These are phyloP conservation scores for Suillus sp. DNA, from an alignment of 768 basidiomycete genomes.

Conservation along the genomic window DNA sequence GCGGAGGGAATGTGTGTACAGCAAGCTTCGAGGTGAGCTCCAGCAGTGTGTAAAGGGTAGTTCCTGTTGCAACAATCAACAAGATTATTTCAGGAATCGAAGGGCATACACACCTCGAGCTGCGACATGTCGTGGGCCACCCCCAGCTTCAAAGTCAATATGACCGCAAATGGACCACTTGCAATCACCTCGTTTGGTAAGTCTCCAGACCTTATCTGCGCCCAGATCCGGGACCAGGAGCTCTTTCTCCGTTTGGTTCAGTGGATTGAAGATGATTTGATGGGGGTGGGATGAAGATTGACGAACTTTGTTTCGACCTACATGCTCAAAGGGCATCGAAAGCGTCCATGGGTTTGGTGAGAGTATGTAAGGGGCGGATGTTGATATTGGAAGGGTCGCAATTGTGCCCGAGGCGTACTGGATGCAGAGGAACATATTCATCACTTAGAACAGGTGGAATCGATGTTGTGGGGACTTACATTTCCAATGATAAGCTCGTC, in stretches of 20 bases:
- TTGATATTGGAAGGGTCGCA: slow-evolving; percentile 55
- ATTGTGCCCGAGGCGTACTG: slow-evolving; percentile 74
- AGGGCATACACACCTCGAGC: slow-evolving; percentile 49
- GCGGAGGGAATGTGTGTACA: slow-evolving; percentile 53
- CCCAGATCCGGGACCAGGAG: slow-evolving; percentile 79
- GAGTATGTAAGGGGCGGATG: slow-evolving; percentile 47
- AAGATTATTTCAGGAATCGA: neutral
- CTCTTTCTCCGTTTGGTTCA: slow-evolving; percentile 52
- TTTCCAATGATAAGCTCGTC: slow-evolving; percentile 68
- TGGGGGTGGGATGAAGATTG: slow-evolving; percentile 80
- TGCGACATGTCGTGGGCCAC: slow-evolving; percentile 73
- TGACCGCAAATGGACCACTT: slow-evolving; percentile 53
- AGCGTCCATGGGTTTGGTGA: slow-evolving; percentile 37
- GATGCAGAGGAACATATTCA: slow-evolving; percentile 1
- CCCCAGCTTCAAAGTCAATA: slow-evolving; percentile 53
- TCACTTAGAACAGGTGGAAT: neutral
- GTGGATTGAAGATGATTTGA: slow-evolving; percentile 50
- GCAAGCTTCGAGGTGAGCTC: slow-evolving; percentile 64
- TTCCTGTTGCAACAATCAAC: slow-evolving; percentile 43
- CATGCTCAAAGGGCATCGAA: slow-evolving; percentile 45
- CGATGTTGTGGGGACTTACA: slow-evolving; percentile 48
- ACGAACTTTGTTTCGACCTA: slow-evolving; percentile 65
- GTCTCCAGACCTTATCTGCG: slow-evolving; percentile 63
- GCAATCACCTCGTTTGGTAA: slow-evolving; percentile 45
- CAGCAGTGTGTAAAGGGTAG: slow-evolving; percentile 62